Evolutionary conservation across 2,329 filamentous ascomycete species (phyloP).

Genomic region (Akanthomyces dipterigenus): DNA sequence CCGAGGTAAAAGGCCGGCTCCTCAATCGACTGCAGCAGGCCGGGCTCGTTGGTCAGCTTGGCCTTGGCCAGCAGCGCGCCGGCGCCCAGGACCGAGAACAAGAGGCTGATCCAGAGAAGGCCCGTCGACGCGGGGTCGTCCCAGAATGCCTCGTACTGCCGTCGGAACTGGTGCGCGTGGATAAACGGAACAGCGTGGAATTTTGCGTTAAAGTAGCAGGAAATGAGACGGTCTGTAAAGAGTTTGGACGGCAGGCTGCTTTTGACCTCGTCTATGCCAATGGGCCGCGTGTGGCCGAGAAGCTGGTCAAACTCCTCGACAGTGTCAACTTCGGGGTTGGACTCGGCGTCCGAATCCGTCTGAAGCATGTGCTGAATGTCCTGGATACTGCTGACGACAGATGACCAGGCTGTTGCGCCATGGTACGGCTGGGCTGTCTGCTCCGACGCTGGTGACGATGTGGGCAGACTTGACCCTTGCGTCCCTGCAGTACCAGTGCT

Average conservation of each 20-base stretch:
- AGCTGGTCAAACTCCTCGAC: slow-evolving; percentile 27
- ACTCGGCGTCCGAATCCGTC: slow-evolving; percentile 10
- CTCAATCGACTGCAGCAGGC: slow-evolving; percentile 16
- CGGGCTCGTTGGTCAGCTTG: slow-evolving; percentile 22
- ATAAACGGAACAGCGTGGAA: slow-evolving; percentile 32
- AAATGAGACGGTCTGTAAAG: slow-evolving; percentile 30
- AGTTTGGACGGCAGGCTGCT: slow-evolving; percentile 28
- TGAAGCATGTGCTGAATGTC: slow-evolving; percentile 33
- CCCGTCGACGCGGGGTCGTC: slow-evolving; percentile 29
- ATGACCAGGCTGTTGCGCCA: slow-evolving; percentile 34
- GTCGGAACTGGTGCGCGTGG: slow-evolving; percentile 38
- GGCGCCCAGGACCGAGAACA: slow-evolving; percentile 40
- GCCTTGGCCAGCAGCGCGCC: slow-evolving; percentile 30
- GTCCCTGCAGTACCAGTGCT: background rate
- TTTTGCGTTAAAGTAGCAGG: slow-evolving; percentile 32
- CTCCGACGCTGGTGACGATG: background rate
- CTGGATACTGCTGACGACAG: slow-evolving; percentile 35
- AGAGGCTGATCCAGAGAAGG: slow-evolving; percentile 43
- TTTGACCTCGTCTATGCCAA: slow-evolving; percentile 27
- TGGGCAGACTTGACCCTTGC: background rate
- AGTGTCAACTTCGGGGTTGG: slow-evolving; percentile 12
- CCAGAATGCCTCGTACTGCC: slow-evolving; percentile 44
- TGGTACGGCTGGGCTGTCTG: slow-evolving; percentile 21
- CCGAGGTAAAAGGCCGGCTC: slow-evolving; percentile 26
- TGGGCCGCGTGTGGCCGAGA: slow-evolving; percentile 21